These are phyloP conservation scores for Carex pumila DNA, from an alignment of 176 grass and related monocot species.

Conservation along the genomic window DNA sequence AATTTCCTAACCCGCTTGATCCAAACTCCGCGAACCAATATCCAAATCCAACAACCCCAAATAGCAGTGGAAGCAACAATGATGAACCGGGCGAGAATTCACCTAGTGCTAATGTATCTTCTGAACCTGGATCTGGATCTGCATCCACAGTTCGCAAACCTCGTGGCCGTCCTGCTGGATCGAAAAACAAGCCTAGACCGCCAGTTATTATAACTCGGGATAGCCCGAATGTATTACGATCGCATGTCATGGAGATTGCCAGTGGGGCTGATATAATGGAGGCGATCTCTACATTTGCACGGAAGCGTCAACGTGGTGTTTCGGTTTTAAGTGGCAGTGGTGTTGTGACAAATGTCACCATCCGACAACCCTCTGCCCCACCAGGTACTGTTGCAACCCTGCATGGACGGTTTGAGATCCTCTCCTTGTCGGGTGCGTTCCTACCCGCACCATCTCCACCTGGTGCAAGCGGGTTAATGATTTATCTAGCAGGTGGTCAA, in stretches of 20 bases:
- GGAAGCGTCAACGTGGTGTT: constrained; percentile 57
- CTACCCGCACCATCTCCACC: constrained; percentile 57
- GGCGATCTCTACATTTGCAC: constrained; percentile 39
- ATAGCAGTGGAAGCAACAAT: constrained; percentile 68
- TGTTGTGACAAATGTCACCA: constrained; percentile 52
- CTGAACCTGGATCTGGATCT: constrained; percentile 18
- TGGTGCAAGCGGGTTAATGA: constrained; percentile 40
- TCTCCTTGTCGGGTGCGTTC: constrained; percentile 64
- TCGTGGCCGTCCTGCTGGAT: constrained; percentile 49
- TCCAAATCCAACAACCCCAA: constrained; percentile 32
- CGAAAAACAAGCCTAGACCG: constrained; percentile 73
- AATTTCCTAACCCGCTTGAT: constrained; percentile 8
- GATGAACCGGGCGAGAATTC: constrained; percentile 42
- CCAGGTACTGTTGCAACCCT: constrained; percentile 47
- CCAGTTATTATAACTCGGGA: constrained; percentile 71
- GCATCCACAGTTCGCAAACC: constrained; percentile 36
- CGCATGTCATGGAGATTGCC: constrained; percentile 66
- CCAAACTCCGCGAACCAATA: neutral
- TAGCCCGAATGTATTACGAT: constrained; percentile 61
- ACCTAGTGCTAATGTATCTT: constrained; percentile 28
- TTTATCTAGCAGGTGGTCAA: constrained; percentile 62
- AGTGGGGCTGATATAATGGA: constrained; percentile 70
- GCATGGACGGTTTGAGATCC: constrained; percentile 74
- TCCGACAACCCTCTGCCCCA: constrained; percentile 52
- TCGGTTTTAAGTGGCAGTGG: constrained; percentile 69